Evolutionary conservation across 2,329 filamentous ascomycete species (phyloP), one percentile per base, ranked within the genome.

Genomic region (Blastomyces emzantsi): DNA sequence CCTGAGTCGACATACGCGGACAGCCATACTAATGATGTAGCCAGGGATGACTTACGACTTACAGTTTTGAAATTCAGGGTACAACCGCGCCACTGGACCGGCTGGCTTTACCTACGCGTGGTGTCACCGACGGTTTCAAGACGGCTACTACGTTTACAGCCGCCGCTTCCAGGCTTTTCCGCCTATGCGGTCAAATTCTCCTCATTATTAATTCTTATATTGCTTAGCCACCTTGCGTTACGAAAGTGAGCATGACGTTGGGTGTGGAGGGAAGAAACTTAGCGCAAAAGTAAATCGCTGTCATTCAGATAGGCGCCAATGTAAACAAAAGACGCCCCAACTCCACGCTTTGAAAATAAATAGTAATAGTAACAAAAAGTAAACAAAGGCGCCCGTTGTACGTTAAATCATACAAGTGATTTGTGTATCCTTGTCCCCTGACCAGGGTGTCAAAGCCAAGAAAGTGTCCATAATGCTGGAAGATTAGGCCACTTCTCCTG

Each of bases 401-500:
- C 22, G 17, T 43, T 11, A 28, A 30, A 49, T 54, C 47, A 58
- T 51, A 39, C 36, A 64, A 33, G 28, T 39, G 19, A 30, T 11
- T 19, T 28, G 51, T 19, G 13, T 59, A 52, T 61, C 47, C n/a
- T n/a, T n/a, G 45, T 28, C 11, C 49, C 60, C 51, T 33, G 6
- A 11, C 41, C 43, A 33, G 33, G 3, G 33, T 0, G 33, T 81
- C 79, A 97, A 73, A 97, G 91, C 92, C 94, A 99, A 33, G 92
- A 91, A 73, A 97, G 74, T 30, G 92, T 97, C 94, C 94, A 99
- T 63, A 94, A 83, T 2, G 92, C 90, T 22, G 94, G 94, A 69
- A 97, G 77, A 70, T 90, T 88, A 5, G 94, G 93, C 90, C 93
- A 97, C 69, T 88, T 85, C 75, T 96, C 92, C 77, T 99, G 94